Percentiles rank a stretch among this genome's conserved stretches.
phyloP scores from a whole-genome alignment of 1,284 basidiomycete species.

The Heterobasidion occidentale region DNA sequence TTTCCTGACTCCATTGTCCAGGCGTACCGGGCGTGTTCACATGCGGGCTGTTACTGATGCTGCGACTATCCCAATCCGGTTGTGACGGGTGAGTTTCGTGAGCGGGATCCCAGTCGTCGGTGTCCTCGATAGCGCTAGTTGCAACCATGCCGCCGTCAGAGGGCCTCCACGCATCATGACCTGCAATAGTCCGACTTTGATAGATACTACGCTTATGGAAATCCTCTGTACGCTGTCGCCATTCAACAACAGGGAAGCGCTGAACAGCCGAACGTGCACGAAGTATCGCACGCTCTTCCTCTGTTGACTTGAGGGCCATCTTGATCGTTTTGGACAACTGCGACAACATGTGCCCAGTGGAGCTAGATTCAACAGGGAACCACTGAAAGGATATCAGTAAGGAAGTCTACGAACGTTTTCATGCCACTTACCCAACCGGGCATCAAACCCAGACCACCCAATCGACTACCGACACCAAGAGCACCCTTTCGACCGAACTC shows the following conservation, averaged over 20 bases:
- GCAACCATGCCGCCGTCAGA: constrained; percentile 57
- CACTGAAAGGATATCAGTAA: constrained; percentile 42
- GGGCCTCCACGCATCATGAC: constrained; percentile 68
- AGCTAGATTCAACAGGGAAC: constrained; percentile 91
- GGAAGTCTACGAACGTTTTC: neutral
- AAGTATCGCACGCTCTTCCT: constrained; percentile 85
- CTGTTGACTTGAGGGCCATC: constrained; percentile 82
- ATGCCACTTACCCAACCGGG: constrained; percentile 79
- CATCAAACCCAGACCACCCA: constrained; percentile 92
- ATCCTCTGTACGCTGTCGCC: constrained; percentile 91
- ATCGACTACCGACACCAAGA: constrained; percentile 85
- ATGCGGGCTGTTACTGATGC: constrained; percentile 25
- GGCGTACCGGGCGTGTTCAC: constrained; percentile 35
- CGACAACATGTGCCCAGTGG: constrained; percentile 90
- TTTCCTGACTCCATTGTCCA: constrained; percentile 52
- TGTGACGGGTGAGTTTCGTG: constrained; percentile 40
- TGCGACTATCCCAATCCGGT: constrained; percentile 47
- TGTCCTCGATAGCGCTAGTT: constrained; percentile 34
- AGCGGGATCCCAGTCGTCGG: constrained; percentile 50
- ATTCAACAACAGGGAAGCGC: constrained; percentile 95
- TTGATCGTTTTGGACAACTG: constrained; percentile 92
- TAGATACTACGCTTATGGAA: constrained; percentile 83
- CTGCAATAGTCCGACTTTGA: constrained; percentile 62
- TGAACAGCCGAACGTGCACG: constrained; percentile 89
- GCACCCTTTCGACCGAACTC: constrained; percentile 95